Evolutionary conservation across 495 filamentous ascomycete species (phyloP), one percentile per base, ranked within the genome.

Genomic region (Neurospora sp.): DNA sequence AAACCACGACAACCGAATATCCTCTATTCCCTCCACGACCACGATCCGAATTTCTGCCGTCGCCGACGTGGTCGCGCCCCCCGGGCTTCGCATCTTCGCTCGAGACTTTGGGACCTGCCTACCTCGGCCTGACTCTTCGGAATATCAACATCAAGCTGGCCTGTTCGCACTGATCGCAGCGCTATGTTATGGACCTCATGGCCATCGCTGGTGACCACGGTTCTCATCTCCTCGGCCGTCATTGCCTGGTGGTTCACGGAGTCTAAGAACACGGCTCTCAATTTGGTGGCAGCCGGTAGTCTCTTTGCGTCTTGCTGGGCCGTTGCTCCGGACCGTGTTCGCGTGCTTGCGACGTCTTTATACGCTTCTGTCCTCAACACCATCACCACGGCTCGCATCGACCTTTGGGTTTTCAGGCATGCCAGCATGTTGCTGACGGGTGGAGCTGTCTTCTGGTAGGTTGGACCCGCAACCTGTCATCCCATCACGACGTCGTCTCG

Each of bases 171-270:
- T 38, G 74, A 81, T 74, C 80, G 76, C 76, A 83, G 77, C 83
- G 83, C 79, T 81, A 85, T 83, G 82, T 85, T 82, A 85, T 86
- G 83, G 82, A 82, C 80, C 80, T 81, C 81, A 81, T 82, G 81
- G 82, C 79, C 83, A 72, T 81, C 82, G 79, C 82, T 82, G 78
- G 81, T 83, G 73, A 82, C 83, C 76, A 83, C 83, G 70, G 74
- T 87, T 74, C 81, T 88, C 72, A 80, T 87, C 78, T 71, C 86
- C 74, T 81, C 83, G 76, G 82, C 86, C 75, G 79, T 82, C 71
- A 76, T 87, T 73, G 80, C 80, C 74, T 85, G 83, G 83, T 84
- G 83, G 82, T 82, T 84, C 73, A 81, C 83, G 76, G 81, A 85
- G 73, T 82, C 82, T 73, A 85, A 84, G 77, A 84, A 77, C 76